These are phyloP conservation scores for Xerocomus amazonicus DNA, from an alignment of 1,284 basidiomycete species.

Conservation along the genomic window DNA sequence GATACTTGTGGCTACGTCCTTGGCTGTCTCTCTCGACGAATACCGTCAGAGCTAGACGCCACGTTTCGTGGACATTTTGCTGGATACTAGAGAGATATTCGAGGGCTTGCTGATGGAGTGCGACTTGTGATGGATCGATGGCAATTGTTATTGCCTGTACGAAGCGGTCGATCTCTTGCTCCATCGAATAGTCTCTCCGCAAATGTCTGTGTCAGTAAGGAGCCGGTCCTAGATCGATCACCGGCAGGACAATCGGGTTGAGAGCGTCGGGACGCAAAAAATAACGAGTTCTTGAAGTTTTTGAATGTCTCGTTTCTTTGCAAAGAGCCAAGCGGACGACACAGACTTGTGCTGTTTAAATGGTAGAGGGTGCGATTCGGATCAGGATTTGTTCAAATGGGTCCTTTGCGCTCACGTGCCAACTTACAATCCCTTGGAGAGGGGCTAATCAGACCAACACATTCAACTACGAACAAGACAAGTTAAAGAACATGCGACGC, in stretches of 20 bases:
- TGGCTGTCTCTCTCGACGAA: constrained; percentile 63
- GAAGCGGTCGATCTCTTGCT: constrained; percentile 70
- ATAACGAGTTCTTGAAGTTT: background rate
- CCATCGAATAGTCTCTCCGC: constrained; percentile 42
- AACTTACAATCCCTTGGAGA: constrained; percentile 6
- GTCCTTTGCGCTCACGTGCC: constrained; percentile 29
- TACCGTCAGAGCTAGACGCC: constrained; percentile 73
- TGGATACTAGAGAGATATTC: constrained; percentile 77
- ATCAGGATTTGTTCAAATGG: constrained; percentile 9
- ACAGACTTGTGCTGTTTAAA: constrained; percentile 1
- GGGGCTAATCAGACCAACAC: constrained; percentile 15
- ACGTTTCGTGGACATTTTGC: constrained; percentile 70
- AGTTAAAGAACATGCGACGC: too few species aligned
- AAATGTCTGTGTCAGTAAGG: constrained; percentile 11
- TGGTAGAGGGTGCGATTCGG: constrained; percentile 3
- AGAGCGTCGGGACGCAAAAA: background rate
- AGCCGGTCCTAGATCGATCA: constrained; percentile 18
- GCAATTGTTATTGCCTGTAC: constrained; percentile 83
- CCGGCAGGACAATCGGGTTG: constrained; percentile 5
- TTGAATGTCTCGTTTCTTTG: constrained; percentile 1
- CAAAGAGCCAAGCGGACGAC: background rate
- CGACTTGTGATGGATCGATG: constrained; percentile 67
- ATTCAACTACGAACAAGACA: background rate
- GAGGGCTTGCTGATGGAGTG: constrained; percentile 76
- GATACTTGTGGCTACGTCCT: constrained; percentile 57